Base-by-base conservation (phyloP, 2,329 filamentous ascomycete genomes). In the Beauveria scarabaeidicola region DNA sequence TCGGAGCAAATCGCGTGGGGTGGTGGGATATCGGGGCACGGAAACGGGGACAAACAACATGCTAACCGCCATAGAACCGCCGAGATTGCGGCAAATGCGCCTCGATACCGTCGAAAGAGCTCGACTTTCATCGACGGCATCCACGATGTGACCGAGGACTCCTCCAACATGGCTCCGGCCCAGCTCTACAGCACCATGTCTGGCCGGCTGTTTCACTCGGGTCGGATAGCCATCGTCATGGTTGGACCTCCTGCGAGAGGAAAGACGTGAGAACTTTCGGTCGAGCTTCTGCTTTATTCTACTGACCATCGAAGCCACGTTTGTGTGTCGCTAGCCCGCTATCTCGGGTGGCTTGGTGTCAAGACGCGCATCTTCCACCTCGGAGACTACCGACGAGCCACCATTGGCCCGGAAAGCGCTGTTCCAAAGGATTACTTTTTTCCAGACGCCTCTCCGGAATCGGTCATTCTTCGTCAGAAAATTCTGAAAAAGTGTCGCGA, bases 111-210 rank as follows among this genome's bases (percentile, higher is more conserved):
- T 64, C 88, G 94, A 68, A 90, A 91, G 75, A 97, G 93, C 67
- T 97, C 91, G 66, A 97, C 92, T 41, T 96, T 95, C 72, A 92
- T 97, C 68, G 94, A 97, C 79, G 93, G 90, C 65, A 97, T 97
- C 68, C 93, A 97, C 75, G 93, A 97, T 78, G 81, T 96, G 58
- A 85, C 90, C 9, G 88, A 92, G 70, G 91, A 91, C 68, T 75
- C 78, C 63, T 75, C 78, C 63, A 79, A 93, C 66, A 84, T 96
- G 83, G 94, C 94, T 5, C 94, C 94, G 32, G 94, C 94, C 66
- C 94, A 99, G 77, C 82, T 99, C 50, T 99, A 99, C 78, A 97
- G 91, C 73, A 99, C 94, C 57, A 96, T 97, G 82, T 97, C 93
- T 52, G 94, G 94, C 52, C 86, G 94, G 46, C 85, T 99, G 32